Conservation (phyloP, 2,329 filamentous ascomycete genomes). For the Xylariaceae sp. region DNA sequence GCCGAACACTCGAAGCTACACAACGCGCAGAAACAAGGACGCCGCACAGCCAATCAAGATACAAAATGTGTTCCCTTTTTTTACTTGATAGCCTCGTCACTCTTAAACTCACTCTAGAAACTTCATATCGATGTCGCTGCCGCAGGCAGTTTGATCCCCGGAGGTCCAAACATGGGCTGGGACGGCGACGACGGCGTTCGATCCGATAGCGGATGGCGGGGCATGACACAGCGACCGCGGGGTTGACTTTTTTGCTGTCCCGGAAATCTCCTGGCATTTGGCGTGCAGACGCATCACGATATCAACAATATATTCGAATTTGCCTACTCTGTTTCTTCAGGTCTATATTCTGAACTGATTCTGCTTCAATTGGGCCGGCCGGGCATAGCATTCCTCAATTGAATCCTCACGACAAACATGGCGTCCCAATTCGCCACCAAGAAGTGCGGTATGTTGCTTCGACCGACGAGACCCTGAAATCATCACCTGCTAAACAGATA, state of each 20-base stretch:
- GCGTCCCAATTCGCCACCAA: constrained; percentile 49
- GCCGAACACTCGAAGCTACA: too few species aligned
- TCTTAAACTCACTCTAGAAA: too few species aligned
- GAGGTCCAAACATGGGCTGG: too few species aligned
- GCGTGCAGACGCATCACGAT: too few species aligned
- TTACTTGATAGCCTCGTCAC: too few species aligned
- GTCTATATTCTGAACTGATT: background rate
- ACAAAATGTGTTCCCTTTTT: too few species aligned
- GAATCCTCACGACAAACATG: constrained; percentile 17
- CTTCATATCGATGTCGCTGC: too few species aligned
- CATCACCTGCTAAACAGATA: background rate
- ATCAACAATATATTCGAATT: background rate
- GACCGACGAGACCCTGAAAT: background rate
- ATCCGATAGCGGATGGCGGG: constrained; percentile 41
- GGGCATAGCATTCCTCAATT: constrained; percentile 3
- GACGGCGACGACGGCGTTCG: constrained; percentile 72
- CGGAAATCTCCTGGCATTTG: background rate
- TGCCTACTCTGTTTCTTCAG: background rate
- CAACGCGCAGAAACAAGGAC: too few species aligned
- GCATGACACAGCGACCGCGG: constrained; percentile 15
- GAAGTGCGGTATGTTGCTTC: constrained; percentile 52
- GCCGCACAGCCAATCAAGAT: too few species aligned
- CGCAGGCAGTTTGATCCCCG: too few species aligned
- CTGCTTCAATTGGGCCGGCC: background rate
- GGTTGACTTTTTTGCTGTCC: constrained; percentile 16